Evolutionary conservation across 345 rosid genomes (phyloP).

Genomic region (Brassica carinata): DNA sequence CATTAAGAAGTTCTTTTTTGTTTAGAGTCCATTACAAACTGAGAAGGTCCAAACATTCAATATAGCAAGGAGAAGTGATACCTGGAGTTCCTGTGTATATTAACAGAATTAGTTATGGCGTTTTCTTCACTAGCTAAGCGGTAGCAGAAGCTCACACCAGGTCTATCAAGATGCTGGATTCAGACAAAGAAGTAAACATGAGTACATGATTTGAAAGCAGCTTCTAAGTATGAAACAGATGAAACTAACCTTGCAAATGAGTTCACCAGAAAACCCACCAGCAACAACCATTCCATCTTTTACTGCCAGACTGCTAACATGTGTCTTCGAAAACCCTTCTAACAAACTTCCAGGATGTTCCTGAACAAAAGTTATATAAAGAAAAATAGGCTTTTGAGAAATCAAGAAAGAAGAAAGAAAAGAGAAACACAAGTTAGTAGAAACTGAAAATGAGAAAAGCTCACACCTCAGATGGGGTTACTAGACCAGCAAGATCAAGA

Average conservation of each 20-base stretch:
- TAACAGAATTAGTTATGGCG: background rate
- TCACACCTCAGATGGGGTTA: slow-evolving; percentile 1
- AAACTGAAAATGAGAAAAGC: background rate
- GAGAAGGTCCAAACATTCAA: background rate
- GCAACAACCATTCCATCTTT: slow-evolving; percentile 5
- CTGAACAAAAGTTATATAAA: background rate
- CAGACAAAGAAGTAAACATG: background rate
- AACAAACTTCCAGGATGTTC: slow-evolving; percentile 3
- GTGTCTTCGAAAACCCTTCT: background rate
- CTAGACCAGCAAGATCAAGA: background rate
- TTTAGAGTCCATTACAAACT: background rate
- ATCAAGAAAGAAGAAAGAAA: background rate
- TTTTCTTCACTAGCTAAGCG: background rate
- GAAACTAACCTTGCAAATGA: slow-evolving; percentile 5
- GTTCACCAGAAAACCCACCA: slow-evolving; percentile 8
- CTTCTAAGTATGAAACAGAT: background rate
- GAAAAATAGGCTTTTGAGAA: background rate
- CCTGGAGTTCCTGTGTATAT: background rate
- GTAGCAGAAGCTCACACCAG: slow-evolving; percentile 16
- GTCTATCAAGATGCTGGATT: slow-evolving; percentile 4
- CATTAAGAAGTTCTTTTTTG: background rate
- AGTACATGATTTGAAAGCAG: background rate
- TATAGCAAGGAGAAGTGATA: background rate
- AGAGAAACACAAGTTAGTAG: background rate
- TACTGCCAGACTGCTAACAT: background rate